Conservation (phyloP, 768 basidiomycete genomes). For the Tricholoma saponaceum region DNA sequence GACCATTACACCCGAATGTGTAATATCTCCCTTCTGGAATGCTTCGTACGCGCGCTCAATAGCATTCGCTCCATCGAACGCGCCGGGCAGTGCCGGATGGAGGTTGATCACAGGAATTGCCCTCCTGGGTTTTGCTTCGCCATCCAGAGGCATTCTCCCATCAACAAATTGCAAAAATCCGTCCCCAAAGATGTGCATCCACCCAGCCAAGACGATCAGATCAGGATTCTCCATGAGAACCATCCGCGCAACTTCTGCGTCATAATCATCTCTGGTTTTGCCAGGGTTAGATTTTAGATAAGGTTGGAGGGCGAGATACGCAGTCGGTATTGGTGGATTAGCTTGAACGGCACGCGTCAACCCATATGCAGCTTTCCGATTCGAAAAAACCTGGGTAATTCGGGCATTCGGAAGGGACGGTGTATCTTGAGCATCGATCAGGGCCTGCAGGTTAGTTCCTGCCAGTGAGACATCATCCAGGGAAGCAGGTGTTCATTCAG, state of each 20-base stretch:
- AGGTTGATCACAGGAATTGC: conserved; percentile 88
- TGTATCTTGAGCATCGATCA: conserved; percentile 84
- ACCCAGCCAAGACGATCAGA: conserved; percentile 91
- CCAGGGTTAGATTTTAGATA: conserved; percentile 72
- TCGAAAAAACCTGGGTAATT: conserved; percentile 85
- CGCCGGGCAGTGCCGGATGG: conserved; percentile 92
- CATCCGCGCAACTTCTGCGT: conserved; percentile 69
- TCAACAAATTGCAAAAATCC: conserved; percentile 69
- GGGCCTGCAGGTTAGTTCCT: conserved; percentile 96
- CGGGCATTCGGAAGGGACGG: conserved; percentile 63
- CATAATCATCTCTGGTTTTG: conserved; percentile 81
- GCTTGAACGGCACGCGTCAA: conserved; percentile 73
- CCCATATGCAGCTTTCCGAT: conserved; percentile 88
- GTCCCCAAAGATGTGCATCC: conserved; percentile 95
- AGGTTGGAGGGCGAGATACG: conserved; percentile 79
- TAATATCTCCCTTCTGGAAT: conserved; percentile 78
- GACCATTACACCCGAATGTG: conserved; percentile 83
- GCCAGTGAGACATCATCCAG: conserved; percentile 7
- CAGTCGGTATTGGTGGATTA: conserved; percentile 75
- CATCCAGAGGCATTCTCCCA: conserved; percentile 32
- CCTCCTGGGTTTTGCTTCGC: conserved; percentile 27
- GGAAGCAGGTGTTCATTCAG: not conserved
- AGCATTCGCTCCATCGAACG: conserved; percentile 95
- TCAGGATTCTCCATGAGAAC: conserved; percentile 68
- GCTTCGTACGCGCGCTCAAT: conserved; percentile 88